These are phyloP conservation scores for Penicillium sp. DNA, from an alignment of 2,329 filamentous ascomycete species.

Conservation along the genomic window DNA sequence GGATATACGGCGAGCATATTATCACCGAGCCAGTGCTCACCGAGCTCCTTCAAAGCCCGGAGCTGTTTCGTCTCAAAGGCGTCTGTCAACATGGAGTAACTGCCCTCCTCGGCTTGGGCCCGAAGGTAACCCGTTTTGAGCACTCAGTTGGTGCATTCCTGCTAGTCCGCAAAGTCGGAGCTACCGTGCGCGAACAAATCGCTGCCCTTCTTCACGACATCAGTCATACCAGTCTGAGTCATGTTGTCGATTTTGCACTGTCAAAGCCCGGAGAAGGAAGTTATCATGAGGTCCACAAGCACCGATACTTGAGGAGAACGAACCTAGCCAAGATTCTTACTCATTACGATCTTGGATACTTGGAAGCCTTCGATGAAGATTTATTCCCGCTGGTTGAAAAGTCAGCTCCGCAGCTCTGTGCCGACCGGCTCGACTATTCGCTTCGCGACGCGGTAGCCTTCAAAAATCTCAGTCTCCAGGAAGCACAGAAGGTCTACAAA, in stretches of 20 bases:
- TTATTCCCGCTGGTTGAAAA: slow-evolving; percentile 42
- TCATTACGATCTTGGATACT: slow-evolving; percentile 30
- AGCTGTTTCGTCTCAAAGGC: slow-evolving; percentile 35
- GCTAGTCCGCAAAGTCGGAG: slow-evolving; percentile 39
- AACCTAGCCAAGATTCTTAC: slow-evolving; percentile 35
- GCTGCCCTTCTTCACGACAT: slow-evolving; percentile 44
- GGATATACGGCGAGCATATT: slow-evolving; percentile 36
- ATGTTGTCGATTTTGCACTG: slow-evolving; percentile 43
- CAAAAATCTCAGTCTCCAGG: slow-evolving; percentile 30
- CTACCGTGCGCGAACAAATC: slow-evolving; percentile 38
- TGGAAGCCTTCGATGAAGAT: slow-evolving; percentile 38
- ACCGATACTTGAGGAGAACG: slow-evolving; percentile 36
- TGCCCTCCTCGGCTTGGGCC: slow-evolving; percentile 36
- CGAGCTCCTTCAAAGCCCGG: slow-evolving; percentile 36
- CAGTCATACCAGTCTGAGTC: slow-evolving; percentile 43
- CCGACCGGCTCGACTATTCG: slow-evolving; percentile 44
- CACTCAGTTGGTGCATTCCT: slow-evolving; percentile 44
- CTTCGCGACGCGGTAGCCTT: slow-evolving; percentile 39
- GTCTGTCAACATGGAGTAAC: slow-evolving; percentile 43
- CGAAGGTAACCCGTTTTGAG: slow-evolving; percentile 40
- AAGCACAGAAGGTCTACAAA: slow-evolving; percentile 28
- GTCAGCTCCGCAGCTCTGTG: slow-evolving; percentile 41
- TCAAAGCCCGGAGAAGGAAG: slow-evolving; percentile 39
- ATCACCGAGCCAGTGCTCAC: slow-evolving; percentile 40
- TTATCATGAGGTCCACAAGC: slow-evolving; percentile 45